Conservation (phyloP, 805 yeast genomes). For the Kazachstania psychrophila region DNA sequence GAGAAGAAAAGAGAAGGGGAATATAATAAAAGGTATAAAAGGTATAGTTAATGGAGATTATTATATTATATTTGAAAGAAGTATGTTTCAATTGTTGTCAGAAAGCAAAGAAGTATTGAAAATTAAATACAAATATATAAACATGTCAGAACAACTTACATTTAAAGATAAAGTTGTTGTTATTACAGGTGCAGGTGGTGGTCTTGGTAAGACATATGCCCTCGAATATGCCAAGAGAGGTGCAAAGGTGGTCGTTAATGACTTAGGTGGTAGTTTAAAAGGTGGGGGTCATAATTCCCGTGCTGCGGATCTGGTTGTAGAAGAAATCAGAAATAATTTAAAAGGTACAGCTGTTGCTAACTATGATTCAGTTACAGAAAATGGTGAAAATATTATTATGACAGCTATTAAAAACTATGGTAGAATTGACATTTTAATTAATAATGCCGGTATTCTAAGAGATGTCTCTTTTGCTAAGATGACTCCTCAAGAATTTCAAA, state of each 20-base stretch:
- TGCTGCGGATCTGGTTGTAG: slow-evolving; percentile 85
- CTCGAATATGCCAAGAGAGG: slow-evolving; percentile 82
- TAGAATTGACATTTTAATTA: slow-evolving; percentile 76
- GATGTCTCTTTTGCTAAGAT: slow-evolving; percentile 82
- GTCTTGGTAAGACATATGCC: slow-evolving; percentile 84
- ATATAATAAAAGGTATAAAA: too few species aligned
- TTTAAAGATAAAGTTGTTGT: slow-evolving; percentile 83
- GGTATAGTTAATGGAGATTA: too few species aligned
- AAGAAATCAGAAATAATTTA: slow-evolving; percentile 53
- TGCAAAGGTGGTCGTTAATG: slow-evolving; percentile 92
- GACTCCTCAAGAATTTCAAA: slow-evolving; percentile 68
- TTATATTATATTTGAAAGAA: too few species aligned
- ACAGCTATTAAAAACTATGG: slow-evolving; percentile 85
- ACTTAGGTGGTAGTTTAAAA: slow-evolving; percentile 73
- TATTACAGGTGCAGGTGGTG: slow-evolving; percentile 97
- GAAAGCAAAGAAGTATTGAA: too few species aligned
- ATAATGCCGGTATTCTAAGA: slow-evolving; percentile 91
- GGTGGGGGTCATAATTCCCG: slow-evolving; percentile 62
- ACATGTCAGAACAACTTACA: slow-evolving; percentile 25
- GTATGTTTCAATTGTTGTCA: too few species aligned
- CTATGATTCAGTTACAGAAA: slow-evolving; percentile 73
- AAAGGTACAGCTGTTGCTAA: slow-evolving; percentile 92
- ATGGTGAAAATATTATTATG: slow-evolving; percentile 76
- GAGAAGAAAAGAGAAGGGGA: too few species aligned
- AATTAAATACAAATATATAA: too few species aligned